A percentile compares a stretch with the other conserved stretches of the same genome.
These are phyloP conservation scores for Cytospora paraplurivora DNA, from an alignment of 2,329 filamentous ascomycete species.

Conservation along the genomic window DNA sequence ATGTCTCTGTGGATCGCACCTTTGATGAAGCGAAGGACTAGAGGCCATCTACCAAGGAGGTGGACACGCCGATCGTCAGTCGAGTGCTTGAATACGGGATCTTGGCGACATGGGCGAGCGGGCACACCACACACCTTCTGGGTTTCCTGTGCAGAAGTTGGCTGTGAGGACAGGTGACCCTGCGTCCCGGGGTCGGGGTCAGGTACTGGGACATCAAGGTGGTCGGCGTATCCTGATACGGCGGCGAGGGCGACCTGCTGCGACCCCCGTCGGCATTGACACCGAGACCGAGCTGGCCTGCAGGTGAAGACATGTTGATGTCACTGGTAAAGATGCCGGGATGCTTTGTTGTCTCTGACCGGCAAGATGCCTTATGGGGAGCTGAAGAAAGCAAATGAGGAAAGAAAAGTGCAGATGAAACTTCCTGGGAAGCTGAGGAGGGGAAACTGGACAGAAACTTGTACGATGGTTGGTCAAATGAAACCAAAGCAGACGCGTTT, in stretches of 20 bases:
- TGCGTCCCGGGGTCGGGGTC: constrained; percentile 16
- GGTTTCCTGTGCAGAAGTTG: constrained; percentile 18
- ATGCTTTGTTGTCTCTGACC: neutral
- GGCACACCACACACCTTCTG: constrained; percentile 1
- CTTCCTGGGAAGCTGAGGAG: neutral
- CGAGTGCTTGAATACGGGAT: neutral
- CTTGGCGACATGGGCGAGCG: neutral
- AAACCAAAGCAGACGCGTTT: neutral
- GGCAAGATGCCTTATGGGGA: neutral
- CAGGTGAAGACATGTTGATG: neutral
- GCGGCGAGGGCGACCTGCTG: constrained; percentile 18
- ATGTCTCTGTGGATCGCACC: constrained; percentile 22
- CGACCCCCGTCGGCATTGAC: neutral
- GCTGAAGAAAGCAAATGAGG: no score
- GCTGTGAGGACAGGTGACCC: constrained; percentile 19
- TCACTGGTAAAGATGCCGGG: neutral
- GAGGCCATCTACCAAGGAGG: constrained; percentile 9
- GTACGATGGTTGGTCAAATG: neutral
- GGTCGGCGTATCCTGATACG: constrained; percentile 18
- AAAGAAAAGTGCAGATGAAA: neutral
- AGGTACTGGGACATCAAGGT: constrained; percentile 9
- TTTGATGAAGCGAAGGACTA: constrained; percentile 22
- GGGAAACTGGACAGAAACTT: neutral
- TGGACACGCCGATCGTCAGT: neutral
- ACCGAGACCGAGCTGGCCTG: neutral